Evolutionary conservation across 2,329 filamentous ascomycete species (phyloP).

Genomic region (Apiospora kogelbergensis): DNA sequence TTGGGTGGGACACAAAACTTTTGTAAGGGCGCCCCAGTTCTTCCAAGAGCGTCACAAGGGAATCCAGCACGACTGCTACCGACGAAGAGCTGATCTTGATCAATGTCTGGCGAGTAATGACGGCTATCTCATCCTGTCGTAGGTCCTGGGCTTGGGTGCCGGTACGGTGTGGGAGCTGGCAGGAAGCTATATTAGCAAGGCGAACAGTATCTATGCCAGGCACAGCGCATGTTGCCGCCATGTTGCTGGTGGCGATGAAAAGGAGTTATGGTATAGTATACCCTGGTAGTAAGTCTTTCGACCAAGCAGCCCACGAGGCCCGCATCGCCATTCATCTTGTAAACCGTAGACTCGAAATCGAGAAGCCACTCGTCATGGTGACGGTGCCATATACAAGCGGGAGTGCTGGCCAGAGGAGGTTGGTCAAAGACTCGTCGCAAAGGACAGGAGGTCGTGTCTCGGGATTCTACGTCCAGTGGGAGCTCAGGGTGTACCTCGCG

Average conservation of each 20-base stretch:
- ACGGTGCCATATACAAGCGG: conserved; percentile 28
- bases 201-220: conserved; percentile 3
- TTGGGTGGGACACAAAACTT: conserved; percentile 50
- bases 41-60: conserved; percentile 57
- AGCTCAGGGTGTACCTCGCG: background rate
- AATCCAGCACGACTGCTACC: conserved; percentile 54
- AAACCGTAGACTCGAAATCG: conserved; percentile 32
- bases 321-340: conserved; percentile 58
- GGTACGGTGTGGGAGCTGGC: conserved; percentile 62
- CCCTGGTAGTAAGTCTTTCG: conserved; percentile 62
- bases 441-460: background rate
- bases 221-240: background rate
- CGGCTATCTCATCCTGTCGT: conserved; percentile 59
- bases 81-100: conserved; percentile 58
- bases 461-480: background rate
- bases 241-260: conserved; percentile 1
- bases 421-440: background rate
- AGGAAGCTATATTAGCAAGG: conserved; percentile 13
- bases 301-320: conserved; percentile 61
- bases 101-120: conserved; percentile 61
- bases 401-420: background rate
- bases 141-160: conserved; percentile 57
- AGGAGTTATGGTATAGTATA: conserved; percentile 32
- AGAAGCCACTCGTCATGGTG: conserved; percentile 32
- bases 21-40: conserved; percentile 57